These are phyloP conservation scores for Cotoneaster glaucophyllus DNA, from an alignment of 306 rosid genomes.

Conservation along the genomic window DNA sequence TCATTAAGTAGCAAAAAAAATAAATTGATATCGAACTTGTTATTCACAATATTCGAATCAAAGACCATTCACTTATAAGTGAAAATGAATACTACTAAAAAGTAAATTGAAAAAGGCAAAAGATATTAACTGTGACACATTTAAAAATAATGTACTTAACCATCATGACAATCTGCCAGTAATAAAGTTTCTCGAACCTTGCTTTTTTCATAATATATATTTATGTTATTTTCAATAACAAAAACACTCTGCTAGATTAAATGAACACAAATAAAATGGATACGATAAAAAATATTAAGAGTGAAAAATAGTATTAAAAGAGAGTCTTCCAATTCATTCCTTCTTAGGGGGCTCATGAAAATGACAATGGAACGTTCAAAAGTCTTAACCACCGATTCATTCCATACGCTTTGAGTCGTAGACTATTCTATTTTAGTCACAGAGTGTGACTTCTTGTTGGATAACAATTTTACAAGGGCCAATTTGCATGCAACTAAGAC, in stretches of 20 bases:
- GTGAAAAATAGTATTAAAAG: background rate
- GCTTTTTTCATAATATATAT: background rate
- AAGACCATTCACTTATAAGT: too few relatives aligned
- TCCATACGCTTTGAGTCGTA: background rate
- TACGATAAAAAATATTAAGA: background rate
- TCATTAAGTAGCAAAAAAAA: too few relatives aligned
- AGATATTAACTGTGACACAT: too few relatives aligned
- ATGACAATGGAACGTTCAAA: background rate
- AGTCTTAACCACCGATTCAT: background rate
- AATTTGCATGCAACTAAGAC: background rate
- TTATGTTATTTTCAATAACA: background rate
- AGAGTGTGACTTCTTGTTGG: background rate
- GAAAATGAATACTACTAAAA: too few relatives aligned
- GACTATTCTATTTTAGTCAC: background rate
- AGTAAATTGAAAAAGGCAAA: background rate
- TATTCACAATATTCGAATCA: too few relatives aligned
- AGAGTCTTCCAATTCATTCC: background rate
- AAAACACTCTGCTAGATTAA: background rate
- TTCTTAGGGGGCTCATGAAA: background rate
- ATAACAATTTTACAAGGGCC: background rate
- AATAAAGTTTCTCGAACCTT: background rate
- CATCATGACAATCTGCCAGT: background rate
- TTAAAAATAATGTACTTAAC: background rate
- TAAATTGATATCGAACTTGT: background rate
- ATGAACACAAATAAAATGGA: background rate